A percentile compares a stretch with the other conserved stretches of the same genome.
phyloP scores from a whole-genome alignment of 2,329 filamentous ascomycete genomes.

The Colletotrichum coccodes region DNA sequence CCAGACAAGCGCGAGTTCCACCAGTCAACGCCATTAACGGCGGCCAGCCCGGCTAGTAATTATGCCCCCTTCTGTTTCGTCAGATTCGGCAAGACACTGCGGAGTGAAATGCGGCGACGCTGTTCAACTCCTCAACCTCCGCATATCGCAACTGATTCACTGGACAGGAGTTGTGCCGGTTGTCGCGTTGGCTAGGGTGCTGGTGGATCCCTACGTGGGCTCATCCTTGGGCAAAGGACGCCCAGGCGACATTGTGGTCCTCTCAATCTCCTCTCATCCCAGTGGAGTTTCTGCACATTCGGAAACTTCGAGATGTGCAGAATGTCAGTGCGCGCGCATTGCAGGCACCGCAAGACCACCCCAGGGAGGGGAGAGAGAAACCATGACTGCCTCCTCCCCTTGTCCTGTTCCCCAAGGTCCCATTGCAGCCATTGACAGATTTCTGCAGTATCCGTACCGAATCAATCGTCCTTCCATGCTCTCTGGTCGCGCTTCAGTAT shows the following conservation, averaged over 20 bases:
- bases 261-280: not conserved
- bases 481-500: not conserved
- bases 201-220: not conserved
- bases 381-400: constrained; percentile 5
- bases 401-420: constrained; percentile 1
- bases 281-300: constrained; percentile 13
- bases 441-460: not conserved
- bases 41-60: constrained; percentile 12
- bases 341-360: constrained; percentile 14
- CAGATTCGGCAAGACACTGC: not conserved
- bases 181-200: constrained; percentile 5
- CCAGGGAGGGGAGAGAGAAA: not conserved
- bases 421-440: not conserved
- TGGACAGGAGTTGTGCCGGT: constrained; percentile 11
- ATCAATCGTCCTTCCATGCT: not conserved
- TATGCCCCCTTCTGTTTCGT: constrained; percentile 1
- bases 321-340: constrained; percentile 28
- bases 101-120: not conserved
- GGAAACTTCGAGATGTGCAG: constrained; percentile 21
- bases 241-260: not conserved
- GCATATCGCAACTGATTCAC: not conserved
- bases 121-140: not conserved
- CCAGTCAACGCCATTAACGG: constrained; percentile 16
- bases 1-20: not conserved
- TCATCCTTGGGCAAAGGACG: constrained; percentile 12